phyloP scores from a whole-genome alignment of 306 rosid species.

The Vachellia pachyceras region DNA sequence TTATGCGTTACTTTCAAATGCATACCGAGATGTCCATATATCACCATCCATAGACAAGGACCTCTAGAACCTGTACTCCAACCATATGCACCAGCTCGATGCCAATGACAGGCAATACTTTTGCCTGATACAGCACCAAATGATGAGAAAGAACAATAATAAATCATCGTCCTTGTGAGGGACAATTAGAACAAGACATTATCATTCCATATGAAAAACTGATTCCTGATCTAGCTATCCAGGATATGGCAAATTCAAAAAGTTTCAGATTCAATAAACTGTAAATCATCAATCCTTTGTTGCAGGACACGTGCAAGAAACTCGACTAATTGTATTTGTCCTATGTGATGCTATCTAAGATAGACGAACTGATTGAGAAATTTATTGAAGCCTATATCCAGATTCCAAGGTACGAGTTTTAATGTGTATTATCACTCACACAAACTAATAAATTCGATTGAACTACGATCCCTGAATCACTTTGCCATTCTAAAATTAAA shows the following conservation, averaged over 20 bases:
- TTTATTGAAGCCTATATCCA: background rate
- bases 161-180: constrained; percentile 12
- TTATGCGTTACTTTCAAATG: constrained; percentile 5
- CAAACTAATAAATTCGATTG: background rate
- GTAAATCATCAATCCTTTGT: background rate
- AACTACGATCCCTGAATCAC: background rate
- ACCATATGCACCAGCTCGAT: constrained; percentile 39
- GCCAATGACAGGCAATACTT: constrained; percentile 25
- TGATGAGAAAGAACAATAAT: constrained; percentile 29
- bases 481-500: background rate
- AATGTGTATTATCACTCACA: background rate
- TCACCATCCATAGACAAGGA: constrained; percentile 56
- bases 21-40: constrained; percentile 65
- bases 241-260: constrained; percentile 26
- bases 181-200: background rate
- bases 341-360: background rate
- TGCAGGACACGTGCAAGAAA: background rate
- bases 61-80: constrained; percentile 51
- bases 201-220: background rate
- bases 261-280: background rate
- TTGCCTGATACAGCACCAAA: constrained; percentile 49
- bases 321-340: background rate
- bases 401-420: background rate
- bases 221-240: background rate
- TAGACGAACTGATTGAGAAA: background rate